Evolutionary conservation across 75 land plant genomes (phyloP).

Genomic region (Selaginella tamariscina): DNA sequence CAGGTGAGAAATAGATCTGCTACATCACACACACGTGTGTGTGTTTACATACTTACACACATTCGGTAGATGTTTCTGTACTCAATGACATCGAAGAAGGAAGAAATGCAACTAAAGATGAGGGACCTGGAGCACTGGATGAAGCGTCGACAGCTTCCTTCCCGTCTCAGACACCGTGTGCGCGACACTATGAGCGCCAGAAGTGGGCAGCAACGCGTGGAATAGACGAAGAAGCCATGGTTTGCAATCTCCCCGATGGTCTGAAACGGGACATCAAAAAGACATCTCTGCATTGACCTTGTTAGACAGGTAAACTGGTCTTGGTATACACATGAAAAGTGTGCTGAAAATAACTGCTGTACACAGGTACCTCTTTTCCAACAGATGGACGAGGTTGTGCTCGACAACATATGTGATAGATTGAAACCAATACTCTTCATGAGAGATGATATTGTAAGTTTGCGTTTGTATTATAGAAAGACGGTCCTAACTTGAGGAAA

Average conservation of each 20-base stretch:
- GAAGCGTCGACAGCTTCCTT: slow-evolving; percentile 71
- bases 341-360: not conserved
- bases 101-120: slow-evolving; percentile 56
- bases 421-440: not conserved
- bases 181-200: slow-evolving; percentile 11
- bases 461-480: not conserved
- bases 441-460: not conserved
- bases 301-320: not conserved
- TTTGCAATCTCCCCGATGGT: not conserved
- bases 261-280: slow-evolving; percentile 4
- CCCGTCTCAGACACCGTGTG: slow-evolving; percentile 56
- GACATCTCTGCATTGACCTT: slow-evolving; percentile 8
- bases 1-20: slow-evolving; percentile 35
- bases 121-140: slow-evolving; percentile 92
- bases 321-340: not conserved
- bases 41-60: not conserved
- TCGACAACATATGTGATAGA: not conserved
- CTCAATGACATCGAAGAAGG: slow-evolving; percentile 64
- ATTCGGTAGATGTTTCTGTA: slow-evolving; percentile 52
- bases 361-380: slow-evolving; percentile 6
- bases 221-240: not conserved
- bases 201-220: slow-evolving; percentile 9
- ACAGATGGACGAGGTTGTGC: slow-evolving; percentile 6
- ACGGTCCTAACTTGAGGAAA: not conserved
- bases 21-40: not conserved